Percentiles rank a stretch among this genome's conserved stretches.
Evolutionary conservation across 768 basidiomycete species (phyloP).

Genomic region (Termitomyces sp.): DNA sequence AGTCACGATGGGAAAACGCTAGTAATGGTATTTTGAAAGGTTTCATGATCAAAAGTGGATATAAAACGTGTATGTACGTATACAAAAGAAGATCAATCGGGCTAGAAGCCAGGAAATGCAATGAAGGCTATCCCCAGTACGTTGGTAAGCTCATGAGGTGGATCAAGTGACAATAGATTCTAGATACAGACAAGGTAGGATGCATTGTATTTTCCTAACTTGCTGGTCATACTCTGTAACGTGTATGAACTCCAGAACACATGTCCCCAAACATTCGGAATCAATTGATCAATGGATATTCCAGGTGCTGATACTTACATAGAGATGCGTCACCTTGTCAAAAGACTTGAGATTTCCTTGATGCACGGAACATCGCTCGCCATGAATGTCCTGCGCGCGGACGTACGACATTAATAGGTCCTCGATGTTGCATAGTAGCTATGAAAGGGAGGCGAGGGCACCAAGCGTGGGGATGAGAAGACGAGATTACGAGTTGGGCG

Average conservation of each 20-base stretch:
- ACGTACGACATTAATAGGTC: background rate
- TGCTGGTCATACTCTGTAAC: background rate
- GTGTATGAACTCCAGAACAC: background rate
- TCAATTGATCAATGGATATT: background rate
- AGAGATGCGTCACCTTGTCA: background rate
- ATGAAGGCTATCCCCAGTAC: background rate
- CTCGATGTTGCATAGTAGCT: background rate
- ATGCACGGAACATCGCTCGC: background rate
- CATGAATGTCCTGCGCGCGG: background rate
- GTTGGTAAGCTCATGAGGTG: background rate
- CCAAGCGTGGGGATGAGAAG: background rate
- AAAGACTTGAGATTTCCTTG: background rate
- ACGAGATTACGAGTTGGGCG: too few relatives aligned
- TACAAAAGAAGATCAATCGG: background rate
- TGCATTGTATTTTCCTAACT: background rate
- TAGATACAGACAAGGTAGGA: background rate
- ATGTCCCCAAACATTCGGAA: background rate
- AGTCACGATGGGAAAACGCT: background rate
- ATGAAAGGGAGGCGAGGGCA: background rate
- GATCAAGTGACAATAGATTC: background rate
- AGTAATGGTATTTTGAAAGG: background rate
- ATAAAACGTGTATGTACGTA: background rate
- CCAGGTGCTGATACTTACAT: background rate
- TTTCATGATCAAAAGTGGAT: background rate
- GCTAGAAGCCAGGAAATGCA: background rate